Conservation (phyloP, 2,329 filamentous ascomycete species). For the Scleromitrula shiraiana region DNA sequence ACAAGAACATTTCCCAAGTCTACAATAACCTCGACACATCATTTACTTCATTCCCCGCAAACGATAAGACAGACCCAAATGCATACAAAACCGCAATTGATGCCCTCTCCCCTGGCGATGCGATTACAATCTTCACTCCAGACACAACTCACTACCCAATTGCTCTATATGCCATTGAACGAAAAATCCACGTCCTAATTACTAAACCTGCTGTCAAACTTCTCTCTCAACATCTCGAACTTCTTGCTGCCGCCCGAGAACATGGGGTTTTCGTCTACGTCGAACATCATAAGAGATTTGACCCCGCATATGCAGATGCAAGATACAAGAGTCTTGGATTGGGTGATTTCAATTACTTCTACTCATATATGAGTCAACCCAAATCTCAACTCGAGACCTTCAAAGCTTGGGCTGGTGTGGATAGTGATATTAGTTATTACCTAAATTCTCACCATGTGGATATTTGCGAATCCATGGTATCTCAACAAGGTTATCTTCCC, state of each 20-base stretch:
- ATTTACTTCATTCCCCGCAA: slow-evolving; percentile 74
- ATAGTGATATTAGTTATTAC: slow-evolving; percentile 93
- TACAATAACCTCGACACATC: slow-evolving; percentile 87
- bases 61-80: slow-evolving; percentile 65
- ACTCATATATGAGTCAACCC: slow-evolving; percentile 56
- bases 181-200: slow-evolving; percentile 81
- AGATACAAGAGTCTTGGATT: slow-evolving; percentile 66
- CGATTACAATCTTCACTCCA: slow-evolving; percentile 93
- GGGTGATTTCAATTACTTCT: slow-evolving; percentile 97
- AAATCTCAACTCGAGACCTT: slow-evolving; percentile 28
- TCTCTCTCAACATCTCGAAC: slow-evolving; percentile 68
- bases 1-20: slow-evolving; percentile 77
- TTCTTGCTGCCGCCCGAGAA: slow-evolving; percentile 64
- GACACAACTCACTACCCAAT: slow-evolving; percentile 91
- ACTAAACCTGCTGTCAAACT: slow-evolving; percentile 90
- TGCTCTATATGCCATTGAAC: slow-evolving; percentile 83
- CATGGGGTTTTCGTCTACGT: slow-evolving; percentile 83
- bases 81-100: slow-evolving; percentile 88
- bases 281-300: slow-evolving; percentile 95
- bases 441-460: slow-evolving; percentile 93
- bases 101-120: slow-evolving; percentile 69
- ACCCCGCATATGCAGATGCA: slow-evolving; percentile 87
- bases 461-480: slow-evolving; percentile 86
- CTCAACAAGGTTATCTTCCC: slow-evolving; percentile 61
- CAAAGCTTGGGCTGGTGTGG: slow-evolving; percentile 57